Evolutionary conservation across 2,329 filamentous ascomycete genomes (phyloP), one percentile per base, ranked within the genome.

Genomic region (Emmonsiellopsis sp.): DNA sequence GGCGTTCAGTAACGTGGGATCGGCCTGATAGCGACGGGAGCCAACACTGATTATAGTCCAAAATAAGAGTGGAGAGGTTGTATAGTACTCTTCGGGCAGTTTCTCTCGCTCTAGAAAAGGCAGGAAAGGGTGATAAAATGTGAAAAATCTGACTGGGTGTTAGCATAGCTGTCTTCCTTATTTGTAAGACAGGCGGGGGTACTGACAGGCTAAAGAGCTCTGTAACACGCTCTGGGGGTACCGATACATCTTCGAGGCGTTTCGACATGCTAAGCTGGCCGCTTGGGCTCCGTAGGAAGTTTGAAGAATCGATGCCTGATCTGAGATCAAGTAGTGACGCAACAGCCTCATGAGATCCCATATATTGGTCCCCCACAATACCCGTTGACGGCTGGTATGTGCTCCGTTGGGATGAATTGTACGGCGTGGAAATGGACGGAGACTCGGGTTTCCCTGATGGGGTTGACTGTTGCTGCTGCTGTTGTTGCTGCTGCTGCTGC

Each of bases 21-120:
- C 80, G 6, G 70, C 64, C 14, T 75, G 74, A 56, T 79, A 85
- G 48, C 82, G 77, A 39, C 83, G 77, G 37, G 81, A 77, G 9
- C 82, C 82, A 40, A 84, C 76, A 39, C 78, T 77, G 44, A 85
- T 73, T 47, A 86, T 81, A 31, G 81, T 81, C 83, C 83, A 86
- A 65, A 85, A 85, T n/a, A 86, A 73, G 5, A 86, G 68, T n/a
- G 79, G 80, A 43, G 79, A 82, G 36, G 77, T 70, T 11, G 74
- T 73, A 58, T 79, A 79, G 63, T 81, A 84, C 49, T 80, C 75
- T 31, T 84, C 78, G 3, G 81, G 76, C 7, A 73, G 68, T 55
- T 74, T 71, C 6, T 74, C 65, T 37, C 73, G 73, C 55, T 84
- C 80, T 42, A 86, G 74, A 57, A 86, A 78, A 1, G 82, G 82